These are phyloP conservation scores for Carpinus fangiana DNA, from an alignment of 306 rosid species.

Conservation along the genomic window DNA sequence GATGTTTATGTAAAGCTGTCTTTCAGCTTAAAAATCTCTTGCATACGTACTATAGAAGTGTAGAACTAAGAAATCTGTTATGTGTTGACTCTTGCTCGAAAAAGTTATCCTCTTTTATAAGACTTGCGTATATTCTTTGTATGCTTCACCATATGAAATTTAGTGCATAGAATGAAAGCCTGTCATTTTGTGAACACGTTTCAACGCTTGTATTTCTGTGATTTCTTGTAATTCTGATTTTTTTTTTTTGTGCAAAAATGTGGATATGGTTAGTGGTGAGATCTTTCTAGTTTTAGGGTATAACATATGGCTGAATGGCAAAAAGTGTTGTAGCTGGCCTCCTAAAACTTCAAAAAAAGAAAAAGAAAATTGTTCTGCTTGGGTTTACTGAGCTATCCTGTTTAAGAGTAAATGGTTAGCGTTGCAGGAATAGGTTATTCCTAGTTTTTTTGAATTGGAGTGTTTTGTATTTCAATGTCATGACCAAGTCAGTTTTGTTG, in stretches of 20 bases:
- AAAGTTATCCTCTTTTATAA: too few relatives aligned
- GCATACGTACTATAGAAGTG: neutral
- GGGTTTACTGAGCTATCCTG: neutral
- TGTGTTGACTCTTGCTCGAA: too few relatives aligned
- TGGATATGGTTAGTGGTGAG: neutral
- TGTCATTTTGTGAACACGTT: neutral
- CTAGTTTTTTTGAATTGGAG: neutral
- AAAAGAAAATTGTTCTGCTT: neutral
- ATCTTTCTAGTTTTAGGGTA: neutral
- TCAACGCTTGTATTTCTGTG: neutral
- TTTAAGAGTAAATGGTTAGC: neutral
- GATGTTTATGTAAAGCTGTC: too few relatives aligned
- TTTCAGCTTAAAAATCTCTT: neutral
- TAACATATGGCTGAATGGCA: neutral
- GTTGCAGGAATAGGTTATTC: neutral
- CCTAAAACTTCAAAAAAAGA: neutral
- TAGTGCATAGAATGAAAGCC: neutral
- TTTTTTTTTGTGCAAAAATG: neutral
- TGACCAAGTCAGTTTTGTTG: neutral
- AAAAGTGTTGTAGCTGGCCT: neutral
- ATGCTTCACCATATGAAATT: too few relatives aligned
- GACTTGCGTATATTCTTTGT: too few relatives aligned
- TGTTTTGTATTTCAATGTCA: neutral
- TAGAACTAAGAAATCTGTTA: neutral
- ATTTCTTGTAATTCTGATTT: neutral